Evolutionary conservation across 2,329 filamentous ascomycete species (phyloP), one percentile per base, ranked within the genome.

Genomic region (Cryphonectria nitschkei): DNA sequence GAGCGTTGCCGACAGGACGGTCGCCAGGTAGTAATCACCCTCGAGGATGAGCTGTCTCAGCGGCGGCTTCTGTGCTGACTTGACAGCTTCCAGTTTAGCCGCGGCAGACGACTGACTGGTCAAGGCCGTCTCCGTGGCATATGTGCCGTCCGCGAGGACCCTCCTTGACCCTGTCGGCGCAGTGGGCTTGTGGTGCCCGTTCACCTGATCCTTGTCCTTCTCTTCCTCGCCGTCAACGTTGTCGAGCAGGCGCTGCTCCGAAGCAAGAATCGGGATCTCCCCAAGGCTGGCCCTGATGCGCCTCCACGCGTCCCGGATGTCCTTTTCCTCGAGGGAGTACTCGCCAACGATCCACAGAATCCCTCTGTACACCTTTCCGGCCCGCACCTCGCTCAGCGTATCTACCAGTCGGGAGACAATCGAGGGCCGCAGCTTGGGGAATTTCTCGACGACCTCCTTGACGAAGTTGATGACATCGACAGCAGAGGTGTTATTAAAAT

Each of bases 401-500:
- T 93, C 92, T 8, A 98, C 95, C 22, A 99, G 85, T 72, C 95
- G 92, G 77, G 92, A 90, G 8, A 98, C 92, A 75, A 99, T 98
- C 0, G 93, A 92, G 46, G 91, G 89, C 72, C 96, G 91, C 70
- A 99, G 87, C 76, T 93, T 90, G 9, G 96, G 96, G 85, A 98
- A 99, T 78, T 97, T 97, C 83, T 99, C 96, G 8, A 98, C 95
- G 3, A 99, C 96, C 80, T 99, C 96, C 83, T 99, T 99, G 74
- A 99, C 95, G 79, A 99, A 99, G 69, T 94, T 95, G 78, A 99
- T 98, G 68, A 99, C 95, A 81, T 99, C 96, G 41, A 99, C 93
- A 0, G 96, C 96, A 1, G 95, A 97, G 61, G 93, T 92, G 78
- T 97, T 98, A 85, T 97, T 98, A 81, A 98, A 98, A 81, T 99